Base-by-base conservation (phyloP, 306 rosid genomes). In the Citrullus amarus region DNA sequence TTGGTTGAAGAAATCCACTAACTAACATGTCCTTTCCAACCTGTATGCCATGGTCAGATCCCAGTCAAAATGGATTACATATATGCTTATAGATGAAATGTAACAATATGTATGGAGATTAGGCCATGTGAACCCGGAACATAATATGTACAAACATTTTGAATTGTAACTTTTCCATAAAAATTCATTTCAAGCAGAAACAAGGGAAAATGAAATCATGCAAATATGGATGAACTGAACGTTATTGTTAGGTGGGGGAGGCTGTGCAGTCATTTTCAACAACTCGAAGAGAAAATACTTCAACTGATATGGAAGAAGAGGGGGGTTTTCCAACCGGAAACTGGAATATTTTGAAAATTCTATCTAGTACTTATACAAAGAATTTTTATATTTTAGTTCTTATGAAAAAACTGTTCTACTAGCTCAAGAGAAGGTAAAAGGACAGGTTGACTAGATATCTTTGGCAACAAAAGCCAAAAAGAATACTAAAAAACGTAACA, bases 1-100 rank as follows among this genome's bases (percentile, higher is more conserved):
- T 79, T 72, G 96, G 95, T 81, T 90, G 96, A 82, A 94, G 93
- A 86, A 89, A 89, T 75, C 98, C 98, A 74, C 98, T 90, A 48
- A 92, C 44, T 51, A 94, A 92, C 90, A 94, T 89, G 85, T 94
- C 98, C 14, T 97, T 95, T 76, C 97, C 98, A 84, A 94, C 84
- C 98, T 93, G 87, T 81, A 75, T 68, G 79, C 62, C 84, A 81
- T 3, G 18, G 43, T 68, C 30, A 41, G 32, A 68, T 68, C 18
- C 54, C 54, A 68, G 75, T 68, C 32, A 68, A 18, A 67, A 67
- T 38, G 9, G 6, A 67, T 20, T 67, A 51, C 17, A 41, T 39
- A n/a, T 36, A 65, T 65, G 44, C 46, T 65, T 36, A 4, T 66
- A 66, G 25, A n/a, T 66, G 72, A 66, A 66, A 66, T 36, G 50